phyloP scores from a whole-genome alignment of 805 yeast species.

The Pichia rugopelliculosa region DNA sequence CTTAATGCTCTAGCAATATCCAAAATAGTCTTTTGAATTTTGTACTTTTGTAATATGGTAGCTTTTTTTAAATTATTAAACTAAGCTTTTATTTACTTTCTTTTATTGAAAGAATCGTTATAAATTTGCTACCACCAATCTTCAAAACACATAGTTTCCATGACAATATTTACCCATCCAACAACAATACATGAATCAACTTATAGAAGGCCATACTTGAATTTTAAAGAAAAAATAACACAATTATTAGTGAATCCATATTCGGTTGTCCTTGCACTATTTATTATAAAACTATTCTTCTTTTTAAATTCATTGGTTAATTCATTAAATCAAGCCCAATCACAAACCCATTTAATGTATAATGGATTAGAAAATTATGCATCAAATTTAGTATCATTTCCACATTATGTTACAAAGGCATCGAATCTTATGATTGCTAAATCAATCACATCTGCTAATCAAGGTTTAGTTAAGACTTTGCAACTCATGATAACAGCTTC shows the following conservation, averaged over 20 bases:
- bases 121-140: background rate
- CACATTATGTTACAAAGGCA: slow-evolving; percentile 48
- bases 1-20: too few species aligned
- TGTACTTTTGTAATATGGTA: too few species aligned
- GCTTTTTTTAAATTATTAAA: too few species aligned
- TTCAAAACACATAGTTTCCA: background rate
- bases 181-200: slow-evolving; percentile 1
- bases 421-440: slow-evolving; percentile 46
- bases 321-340: slow-evolving; percentile 35
- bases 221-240: slow-evolving; percentile 45
- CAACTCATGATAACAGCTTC: slow-evolving; percentile 45
- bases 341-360: slow-evolving; percentile 39
- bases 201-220: slow-evolving; percentile 35
- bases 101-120: background rate
- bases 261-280: slow-evolving; percentile 47
- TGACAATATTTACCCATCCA: slow-evolving; percentile 7
- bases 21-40: too few species aligned
- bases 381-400: slow-evolving; percentile 35
- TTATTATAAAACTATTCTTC: slow-evolving; percentile 52
- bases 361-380: slow-evolving; percentile 35
- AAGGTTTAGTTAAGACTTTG: slow-evolving; percentile 38
- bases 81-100: too few species aligned
- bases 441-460: slow-evolving; percentile 41
- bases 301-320: slow-evolving; percentile 42
- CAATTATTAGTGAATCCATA: slow-evolving; percentile 64